Percentiles rank a stretch among this genome's conserved stretches.
phyloP scores from a whole-genome alignment of 805 yeast species.

The Saturnispora saitoi region DNA sequence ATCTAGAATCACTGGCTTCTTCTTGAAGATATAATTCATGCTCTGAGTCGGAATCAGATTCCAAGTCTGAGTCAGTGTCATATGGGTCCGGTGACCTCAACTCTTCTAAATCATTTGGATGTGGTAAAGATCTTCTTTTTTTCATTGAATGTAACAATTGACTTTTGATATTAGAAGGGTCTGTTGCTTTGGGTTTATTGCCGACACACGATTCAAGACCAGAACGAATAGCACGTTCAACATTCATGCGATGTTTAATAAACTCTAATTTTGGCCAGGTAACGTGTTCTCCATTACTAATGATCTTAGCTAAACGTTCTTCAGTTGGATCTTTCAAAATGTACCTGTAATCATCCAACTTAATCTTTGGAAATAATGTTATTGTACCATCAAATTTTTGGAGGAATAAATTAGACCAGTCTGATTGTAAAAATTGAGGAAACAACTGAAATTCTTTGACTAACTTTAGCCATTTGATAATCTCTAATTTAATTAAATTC shows the following conservation, averaged over 20 bases:
- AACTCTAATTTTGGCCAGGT: slow-evolving; percentile 61
- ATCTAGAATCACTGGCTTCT: slow-evolving; percentile 7
- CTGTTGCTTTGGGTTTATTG: neutral
- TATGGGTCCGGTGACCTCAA: neutral
- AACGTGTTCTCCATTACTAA: slow-evolving; percentile 53
- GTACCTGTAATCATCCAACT: slow-evolving; percentile 48
- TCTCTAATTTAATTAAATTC: slow-evolving; percentile 61
- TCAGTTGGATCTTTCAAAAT: slow-evolving; percentile 63
- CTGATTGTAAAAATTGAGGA: slow-evolving; percentile 64
- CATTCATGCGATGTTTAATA: slow-evolving; percentile 51
- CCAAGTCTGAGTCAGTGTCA: neutral
- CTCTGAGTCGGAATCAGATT: neutral
- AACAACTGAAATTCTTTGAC: slow-evolving; percentile 55
- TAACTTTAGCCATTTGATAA: slow-evolving; percentile 67
- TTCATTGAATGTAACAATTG: slow-evolving; percentile 2
- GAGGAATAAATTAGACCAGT: slow-evolving; percentile 71
- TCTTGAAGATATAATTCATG: neutral
- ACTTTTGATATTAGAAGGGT: neutral
- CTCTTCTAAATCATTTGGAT: slow-evolving; percentile 5
- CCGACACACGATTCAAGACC: slow-evolving; percentile 28
- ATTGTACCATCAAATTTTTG: slow-evolving; percentile 70
- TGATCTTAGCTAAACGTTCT: slow-evolving; percentile 45
- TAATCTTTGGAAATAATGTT: slow-evolving; percentile 67
- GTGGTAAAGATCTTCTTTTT: slow-evolving; percentile 1
- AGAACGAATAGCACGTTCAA: slow-evolving; percentile 55